Conservation (phyloP, 441 rosid species). For the Brassica hybrid region DNA sequence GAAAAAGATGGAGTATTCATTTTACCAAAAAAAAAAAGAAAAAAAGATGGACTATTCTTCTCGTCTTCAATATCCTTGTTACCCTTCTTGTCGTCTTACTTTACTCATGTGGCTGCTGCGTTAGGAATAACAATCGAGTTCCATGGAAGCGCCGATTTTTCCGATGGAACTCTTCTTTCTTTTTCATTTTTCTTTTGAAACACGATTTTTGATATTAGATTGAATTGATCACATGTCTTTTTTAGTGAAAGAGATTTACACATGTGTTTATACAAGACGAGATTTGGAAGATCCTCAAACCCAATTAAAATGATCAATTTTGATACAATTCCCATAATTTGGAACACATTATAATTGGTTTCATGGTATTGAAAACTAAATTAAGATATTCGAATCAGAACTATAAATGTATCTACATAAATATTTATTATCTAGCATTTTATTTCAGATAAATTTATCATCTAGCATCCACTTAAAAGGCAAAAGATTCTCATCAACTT, state of each 20-base stretch:
- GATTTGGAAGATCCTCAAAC: not conserved
- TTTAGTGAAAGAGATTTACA: too few species aligned
- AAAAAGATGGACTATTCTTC: slow-evolving; percentile 43
- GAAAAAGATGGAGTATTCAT: slow-evolving; percentile 61
- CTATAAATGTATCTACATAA: not conserved
- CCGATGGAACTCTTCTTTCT: not conserved
- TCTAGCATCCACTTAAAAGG: not conserved
- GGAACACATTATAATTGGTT: not conserved
- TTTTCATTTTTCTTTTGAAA: too few species aligned
- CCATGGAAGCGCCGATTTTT: slow-evolving; percentile 43
- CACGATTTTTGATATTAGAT: too few species aligned
- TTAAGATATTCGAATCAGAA: not conserved
- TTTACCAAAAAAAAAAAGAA: too few species aligned
- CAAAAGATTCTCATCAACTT: not conserved
- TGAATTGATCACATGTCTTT: not conserved
- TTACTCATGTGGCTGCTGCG: slow-evolving; percentile 61
- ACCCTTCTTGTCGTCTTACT: slow-evolving; percentile 43
- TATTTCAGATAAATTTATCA: not conserved
- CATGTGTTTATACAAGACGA: not conserved
- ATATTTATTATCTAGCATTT: not conserved
- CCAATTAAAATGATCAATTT: not conserved
- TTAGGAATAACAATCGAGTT: slow-evolving; percentile 44
- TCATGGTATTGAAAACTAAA: not conserved
- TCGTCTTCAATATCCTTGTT: slow-evolving; percentile 43
- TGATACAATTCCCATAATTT: not conserved